Evolutionary conservation across 306 rosid genomes (phyloP), one percentile per base, ranked within the genome.

Genomic region (Cyclanthera cordifolia): DNA sequence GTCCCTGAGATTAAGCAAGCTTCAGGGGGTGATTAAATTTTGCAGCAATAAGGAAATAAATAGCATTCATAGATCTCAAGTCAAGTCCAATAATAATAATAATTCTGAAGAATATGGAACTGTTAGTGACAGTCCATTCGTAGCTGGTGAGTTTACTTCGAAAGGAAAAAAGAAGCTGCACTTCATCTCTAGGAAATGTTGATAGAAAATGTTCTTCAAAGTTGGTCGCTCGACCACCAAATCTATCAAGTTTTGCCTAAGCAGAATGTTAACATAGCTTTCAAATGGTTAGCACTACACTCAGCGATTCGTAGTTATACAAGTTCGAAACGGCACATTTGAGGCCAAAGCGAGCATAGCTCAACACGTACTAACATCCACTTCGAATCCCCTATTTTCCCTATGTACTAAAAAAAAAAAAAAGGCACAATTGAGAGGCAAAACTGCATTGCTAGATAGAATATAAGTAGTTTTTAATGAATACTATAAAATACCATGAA

Each of bases 1-100:
- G 95, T 37, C 96, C 96, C 98, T 93, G 90, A 75, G 85, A 81
- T 73, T 5, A 58, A 79, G 43, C 68, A 76, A 19, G 45, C 67
- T 61, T 11, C 78, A 46, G 80, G 14, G 84, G 14, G 84, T 78
- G 53, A 48, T 49, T 48, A 49, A 48, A 47, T 67, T 30, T 23
- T 37, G 52, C 5, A 6, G 30, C 57, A n/a, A n/a, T n/a, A n/a
- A n/a, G n/a, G n/a, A 25, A 67, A 27, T 41, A 67, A 49, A 37
- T 37, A 37, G 32, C 32, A 28, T 4, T 34, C 1, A 6, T 34
- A 34, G 7, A 5, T 34, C 41, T 34, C 41, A 34, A 34, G 41
- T 34, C 1, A n/a, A n/a, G n/a, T n/a, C n/a, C n/a, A 20, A 16
- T n/a, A 41, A 20, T 63, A 20, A 17, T 19, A 39, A 21, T 41